Evolutionary conservation across 345 rosid species (phyloP), one percentile per base, ranked within the genome.

Genomic region (Psidium friedrichsthalianum): DNA sequence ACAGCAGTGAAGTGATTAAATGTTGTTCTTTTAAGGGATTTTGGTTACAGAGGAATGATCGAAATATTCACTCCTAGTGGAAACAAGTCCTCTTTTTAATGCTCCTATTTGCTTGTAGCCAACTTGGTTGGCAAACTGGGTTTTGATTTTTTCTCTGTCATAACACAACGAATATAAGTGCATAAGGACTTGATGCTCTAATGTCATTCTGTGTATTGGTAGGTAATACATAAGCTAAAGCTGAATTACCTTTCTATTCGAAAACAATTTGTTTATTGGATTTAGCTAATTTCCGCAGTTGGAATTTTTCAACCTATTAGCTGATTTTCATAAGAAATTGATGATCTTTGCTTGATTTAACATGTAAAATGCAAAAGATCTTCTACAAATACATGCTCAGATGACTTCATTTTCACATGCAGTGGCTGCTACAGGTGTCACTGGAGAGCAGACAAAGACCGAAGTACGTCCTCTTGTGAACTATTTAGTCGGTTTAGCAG

Each of bases 361-460:
- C 42, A n/a, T 32, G 25, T 52, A 53, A 55, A 64, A 40, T 83
- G 24, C 49, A 53, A 83, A 83, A 55, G 10, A 83, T 83, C 8
- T 40, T 57, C 49, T 83, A 40, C 2, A 1, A 69, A 69, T 40
- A 20, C 47, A 69, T 56, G 55, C 29, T 85, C 55, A 24, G 21
- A 25, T 80, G 25, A 29, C 64, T 57, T 87, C 20, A 32, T 69
- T 42, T 84, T 87, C 86, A 85, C 87, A 83, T 87, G 87, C 87
- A n/a, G 87, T 85, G 44, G 87, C 76, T 87, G 57, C 89, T 85
- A 85, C 85, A 59, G 85, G 74, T 82, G 85, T 80, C 51, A 80
- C 64, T 14, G 86, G 83, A 56, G 86, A 80, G 56, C 83, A 83
- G 55, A 83, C 76, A 56, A 85, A 87, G 85, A 49, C 80, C 56